Evolutionary conservation across 2,329 filamentous ascomycete genomes (phyloP).

Genomic region (Paraconiothyrium brasiliense): DNA sequence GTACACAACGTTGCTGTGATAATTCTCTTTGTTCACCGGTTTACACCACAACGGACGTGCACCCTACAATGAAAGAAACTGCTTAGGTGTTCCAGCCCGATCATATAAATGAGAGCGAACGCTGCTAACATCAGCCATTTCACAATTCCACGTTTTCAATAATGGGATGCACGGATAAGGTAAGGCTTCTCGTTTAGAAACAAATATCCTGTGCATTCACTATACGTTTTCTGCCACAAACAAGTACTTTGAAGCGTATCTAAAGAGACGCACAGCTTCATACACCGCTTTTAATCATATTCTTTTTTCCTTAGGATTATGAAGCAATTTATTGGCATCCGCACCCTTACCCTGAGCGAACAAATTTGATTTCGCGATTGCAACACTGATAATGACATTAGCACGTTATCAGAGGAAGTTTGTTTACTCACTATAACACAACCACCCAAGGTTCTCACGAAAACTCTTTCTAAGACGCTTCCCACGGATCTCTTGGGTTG

Average conservation of each 20-base stretch:
- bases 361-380: neutral
- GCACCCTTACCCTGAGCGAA: neutral
- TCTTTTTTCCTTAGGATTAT: too few species aligned
- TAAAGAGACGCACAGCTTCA: too few species aligned
- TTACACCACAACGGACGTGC: constrained; percentile 1
- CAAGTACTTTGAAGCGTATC: too few species aligned
- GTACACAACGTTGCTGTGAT: constrained; percentile 1
- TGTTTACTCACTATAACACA: neutral
- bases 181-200: too few species aligned
- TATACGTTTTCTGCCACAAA: too few species aligned
- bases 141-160: too few species aligned
- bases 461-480: neutral
- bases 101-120: neutral
- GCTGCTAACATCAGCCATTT: neutral
- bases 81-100: neutral
- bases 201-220: too few species aligned
- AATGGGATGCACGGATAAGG: too few species aligned
- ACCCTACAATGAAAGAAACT: constrained; percentile 12
- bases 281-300: too few species aligned
- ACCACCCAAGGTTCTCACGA: neutral
- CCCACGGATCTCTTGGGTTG: neutral
- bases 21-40: neutral
- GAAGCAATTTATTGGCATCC: neutral
- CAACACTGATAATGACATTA: neutral
- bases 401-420: neutral